A percentile compares a stretch with the other conserved stretches of the same genome.
Evolutionary conservation across 208 protist genomes (phyloP).

Genomic region (Lotmaria passim): DNA sequence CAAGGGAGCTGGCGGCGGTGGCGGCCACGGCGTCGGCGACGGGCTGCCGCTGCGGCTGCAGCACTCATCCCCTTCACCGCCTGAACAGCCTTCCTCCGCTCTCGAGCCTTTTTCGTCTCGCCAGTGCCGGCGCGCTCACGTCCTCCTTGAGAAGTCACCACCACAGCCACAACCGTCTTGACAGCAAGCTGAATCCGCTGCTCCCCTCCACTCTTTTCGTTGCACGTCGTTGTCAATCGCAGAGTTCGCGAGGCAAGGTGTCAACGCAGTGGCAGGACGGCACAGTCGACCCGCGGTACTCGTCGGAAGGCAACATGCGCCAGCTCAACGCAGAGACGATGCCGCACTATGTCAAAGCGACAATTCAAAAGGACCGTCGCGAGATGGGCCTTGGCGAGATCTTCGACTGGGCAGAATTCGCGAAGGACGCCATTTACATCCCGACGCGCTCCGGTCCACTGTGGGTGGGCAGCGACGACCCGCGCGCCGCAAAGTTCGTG

Average conservation of each 20-base stretch:
- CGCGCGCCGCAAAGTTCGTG: constrained; percentile 75
- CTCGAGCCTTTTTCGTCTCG: constrained; percentile 7
- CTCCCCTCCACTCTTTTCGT: constrained; percentile 11
- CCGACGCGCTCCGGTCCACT: constrained; percentile 81
- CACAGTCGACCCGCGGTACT: constrained; percentile 75
- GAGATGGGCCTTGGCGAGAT: constrained; percentile 88
- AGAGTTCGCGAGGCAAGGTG: constrained; percentile 53
- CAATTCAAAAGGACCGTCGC: constrained; percentile 88
- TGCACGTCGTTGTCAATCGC: constrained; percentile 62
- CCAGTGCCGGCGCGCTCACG: background rate
- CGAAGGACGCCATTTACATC: constrained; percentile 88
- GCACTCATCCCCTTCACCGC: background rate
- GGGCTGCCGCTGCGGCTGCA: background rate
- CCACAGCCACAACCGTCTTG: no score
- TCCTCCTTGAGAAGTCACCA: background rate
- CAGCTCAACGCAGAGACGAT: constrained; percentile 85
- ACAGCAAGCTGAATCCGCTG: no score
- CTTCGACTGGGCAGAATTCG: constrained; percentile 89
- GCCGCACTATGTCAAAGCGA: constrained; percentile 88
- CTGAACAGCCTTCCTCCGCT: background rate
- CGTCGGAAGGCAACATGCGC: constrained; percentile 70
- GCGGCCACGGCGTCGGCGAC: background rate
- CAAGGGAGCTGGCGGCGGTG: background rate
- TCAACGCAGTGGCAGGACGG: constrained; percentile 70
- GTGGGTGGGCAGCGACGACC: constrained; percentile 89